These are phyloP conservation scores for Jasminum sambac DNA, from an alignment of 257 asterid genomes.

Conservation along the genomic window DNA sequence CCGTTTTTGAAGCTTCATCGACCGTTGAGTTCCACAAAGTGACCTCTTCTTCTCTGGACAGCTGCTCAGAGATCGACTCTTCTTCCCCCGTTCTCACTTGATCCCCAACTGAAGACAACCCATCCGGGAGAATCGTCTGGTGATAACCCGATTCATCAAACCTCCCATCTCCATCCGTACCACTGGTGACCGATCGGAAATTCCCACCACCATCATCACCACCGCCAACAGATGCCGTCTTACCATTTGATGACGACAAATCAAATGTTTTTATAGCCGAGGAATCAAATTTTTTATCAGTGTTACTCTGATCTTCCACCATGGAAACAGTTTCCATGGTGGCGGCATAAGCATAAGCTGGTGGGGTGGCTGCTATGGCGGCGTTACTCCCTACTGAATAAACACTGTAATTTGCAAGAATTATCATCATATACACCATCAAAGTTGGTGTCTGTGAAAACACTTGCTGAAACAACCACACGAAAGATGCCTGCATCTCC, in stretches of 20 bases:
- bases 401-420: slow-evolving; percentile 87
- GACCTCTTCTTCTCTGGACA: slow-evolving; percentile 47
- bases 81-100: slow-evolving; percentile 48
- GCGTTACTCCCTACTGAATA: slow-evolving; percentile 59
- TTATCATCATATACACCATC: slow-evolving; percentile 91
- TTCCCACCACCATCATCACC: slow-evolving; percentile 72
- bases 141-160: slow-evolving; percentile 45
- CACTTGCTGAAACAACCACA: slow-evolving; percentile 94
- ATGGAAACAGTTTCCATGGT: slow-evolving; percentile 40
- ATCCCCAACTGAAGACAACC: slow-evolving; percentile 39
- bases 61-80: slow-evolving; percentile 53
- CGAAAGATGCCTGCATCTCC: slow-evolving; percentile 88
- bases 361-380: slow-evolving; percentile 53
- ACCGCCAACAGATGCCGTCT: slow-evolving; percentile 59
- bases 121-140: slow-evolving; percentile 37
- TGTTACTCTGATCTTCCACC: slow-evolving; percentile 42
- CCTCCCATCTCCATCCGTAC: slow-evolving; percentile 79
- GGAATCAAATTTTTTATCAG: slow-evolving; percentile 47
- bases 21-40: slow-evolving; percentile 62
- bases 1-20: slow-evolving; percentile 67
- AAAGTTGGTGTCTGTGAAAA: slow-evolving; percentile 89
- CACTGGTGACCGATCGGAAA: slow-evolving; percentile 48
- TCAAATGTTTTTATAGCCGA: slow-evolving; percentile 45
- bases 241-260: slow-evolving; percentile 55
- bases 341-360: slow-evolving; percentile 31